Conservation (phyloP, 306 rosid genomes). For the Cucumis melo region DNA sequence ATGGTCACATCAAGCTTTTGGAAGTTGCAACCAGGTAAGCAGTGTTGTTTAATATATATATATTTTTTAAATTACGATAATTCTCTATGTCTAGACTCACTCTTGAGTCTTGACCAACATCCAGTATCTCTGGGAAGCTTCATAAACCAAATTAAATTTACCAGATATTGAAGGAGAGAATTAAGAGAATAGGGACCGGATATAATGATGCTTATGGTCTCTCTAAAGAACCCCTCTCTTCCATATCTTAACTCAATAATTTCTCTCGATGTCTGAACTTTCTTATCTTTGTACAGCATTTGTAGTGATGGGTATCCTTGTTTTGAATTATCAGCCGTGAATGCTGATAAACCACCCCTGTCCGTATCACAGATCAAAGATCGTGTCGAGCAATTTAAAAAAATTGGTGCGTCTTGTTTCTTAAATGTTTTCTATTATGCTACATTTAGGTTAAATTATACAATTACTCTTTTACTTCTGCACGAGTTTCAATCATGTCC, state of each 20-base stretch:
- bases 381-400: slow-evolving; percentile 73
- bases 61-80: background rate
- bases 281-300: slow-evolving; percentile 38
- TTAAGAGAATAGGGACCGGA: background rate
- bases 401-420: slow-evolving; percentile 48
- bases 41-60: slow-evolving; percentile 1
- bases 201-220: background rate
- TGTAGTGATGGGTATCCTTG: slow-evolving; percentile 68
- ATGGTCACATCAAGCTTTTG: slow-evolving; percentile 76
- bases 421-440: background rate
- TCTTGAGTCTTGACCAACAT: slow-evolving; percentile 2
- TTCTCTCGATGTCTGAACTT: background rate
- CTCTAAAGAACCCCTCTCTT: background rate
- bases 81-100: background rate
- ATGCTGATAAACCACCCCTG: slow-evolving; percentile 92
- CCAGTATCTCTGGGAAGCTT: background rate
- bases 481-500: background rate
- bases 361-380: slow-evolving; percentile 52
- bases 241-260: background rate
- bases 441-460: background rate
- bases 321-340: slow-evolving; percentile 86
- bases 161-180: background rate
- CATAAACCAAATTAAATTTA: background rate
- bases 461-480: background rate
- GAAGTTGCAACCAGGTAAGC: slow-evolving; percentile 75